Evolutionary conservation across 2,329 filamentous ascomycete genomes (phyloP), one percentile per base, ranked within the genome.

Genomic region (Sporothrix pallida): DNA sequence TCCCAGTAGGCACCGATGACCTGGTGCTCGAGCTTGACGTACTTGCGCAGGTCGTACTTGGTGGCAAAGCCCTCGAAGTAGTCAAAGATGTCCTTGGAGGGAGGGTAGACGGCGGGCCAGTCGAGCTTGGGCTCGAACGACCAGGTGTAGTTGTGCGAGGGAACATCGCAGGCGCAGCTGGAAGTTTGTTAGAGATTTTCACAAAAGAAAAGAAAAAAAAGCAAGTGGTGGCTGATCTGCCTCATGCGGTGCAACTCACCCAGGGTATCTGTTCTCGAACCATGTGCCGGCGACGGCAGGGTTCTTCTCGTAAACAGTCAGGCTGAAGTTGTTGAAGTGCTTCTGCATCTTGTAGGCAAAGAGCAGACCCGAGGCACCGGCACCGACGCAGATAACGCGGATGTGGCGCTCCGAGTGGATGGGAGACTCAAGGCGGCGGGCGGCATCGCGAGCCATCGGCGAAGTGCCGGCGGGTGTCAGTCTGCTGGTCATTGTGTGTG

Each of bases 211-310:
- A 20, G 15, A n/a, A 13, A n/a, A 58, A 15, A 26, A 26, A 26
- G 23, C 23, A 26, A 26, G 46, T 44, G 2, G 42, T 50, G 23
- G 23, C 23, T 26, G 23, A 26, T 26, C 23, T 26, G 23, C 23
- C 23, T 26, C 23, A 26, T 26, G 23, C 23, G 23, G 1, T 26
- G 23, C 23, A 26, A 26, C 23, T 26, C 23, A 83, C 77, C 82
- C 83, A 6, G 82, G 82, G 73, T 84, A 84, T 72, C 80, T 80
- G 78, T 88, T 88, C 77, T 87, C 86, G 58, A 79, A 85, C 86
- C 86, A 88, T 2, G 86, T 87, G 5, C 86, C 86, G 1, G 81
- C 80, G 0, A 87, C 79, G 58, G 83, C 82, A 1, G 79, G 71
- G 74, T 87, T 86, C 78, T 86, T 86, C 76, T 87, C 86, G 73